These are phyloP conservation scores for Mortierella hygrophila DNA, from an alignment of 192 early-diverging fungal species.

Conservation along the genomic window DNA sequence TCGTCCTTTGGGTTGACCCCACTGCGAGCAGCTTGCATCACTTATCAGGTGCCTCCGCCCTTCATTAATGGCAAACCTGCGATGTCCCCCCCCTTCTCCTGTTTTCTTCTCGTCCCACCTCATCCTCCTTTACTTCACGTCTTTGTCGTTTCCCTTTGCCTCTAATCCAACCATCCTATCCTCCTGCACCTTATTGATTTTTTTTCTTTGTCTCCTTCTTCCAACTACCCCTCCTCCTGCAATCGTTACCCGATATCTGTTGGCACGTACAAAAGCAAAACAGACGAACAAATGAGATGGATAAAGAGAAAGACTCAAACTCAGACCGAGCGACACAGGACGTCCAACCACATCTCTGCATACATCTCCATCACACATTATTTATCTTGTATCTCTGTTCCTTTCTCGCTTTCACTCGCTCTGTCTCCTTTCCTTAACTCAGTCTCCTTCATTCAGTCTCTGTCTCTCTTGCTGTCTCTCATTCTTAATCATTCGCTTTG, in stretches of 20 bases:
- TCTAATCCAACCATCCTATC: not conserved
- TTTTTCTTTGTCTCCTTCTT: not conserved
- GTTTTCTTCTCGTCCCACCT: not conserved
- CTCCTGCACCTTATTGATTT: not conserved
- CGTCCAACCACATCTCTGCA: conserved; percentile 4
- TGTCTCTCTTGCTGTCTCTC: not conserved
- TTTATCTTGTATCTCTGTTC: not conserved
- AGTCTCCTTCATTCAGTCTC: not conserved
- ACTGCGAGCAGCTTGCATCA: not conserved
- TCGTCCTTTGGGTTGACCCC: not conserved
- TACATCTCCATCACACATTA: not conserved
- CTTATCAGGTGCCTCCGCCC: not conserved
- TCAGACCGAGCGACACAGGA: not conserved
- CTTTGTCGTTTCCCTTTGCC: not conserved
- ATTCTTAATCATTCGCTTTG: too few relatives aligned
- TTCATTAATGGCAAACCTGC: conserved; percentile 1
- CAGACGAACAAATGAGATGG: not conserved
- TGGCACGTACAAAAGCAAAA: not conserved
- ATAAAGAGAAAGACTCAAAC: not conserved
- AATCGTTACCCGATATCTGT: not conserved
- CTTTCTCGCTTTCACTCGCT: not conserved
- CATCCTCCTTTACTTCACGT: not conserved
- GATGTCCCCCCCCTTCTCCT: not conserved
- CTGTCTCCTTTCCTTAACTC: not conserved
- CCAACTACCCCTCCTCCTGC: not conserved